Evolutionary conservation across 176 grass and related monocot genomes (phyloP).

Genomic region (Metroxylon sagu): DNA sequence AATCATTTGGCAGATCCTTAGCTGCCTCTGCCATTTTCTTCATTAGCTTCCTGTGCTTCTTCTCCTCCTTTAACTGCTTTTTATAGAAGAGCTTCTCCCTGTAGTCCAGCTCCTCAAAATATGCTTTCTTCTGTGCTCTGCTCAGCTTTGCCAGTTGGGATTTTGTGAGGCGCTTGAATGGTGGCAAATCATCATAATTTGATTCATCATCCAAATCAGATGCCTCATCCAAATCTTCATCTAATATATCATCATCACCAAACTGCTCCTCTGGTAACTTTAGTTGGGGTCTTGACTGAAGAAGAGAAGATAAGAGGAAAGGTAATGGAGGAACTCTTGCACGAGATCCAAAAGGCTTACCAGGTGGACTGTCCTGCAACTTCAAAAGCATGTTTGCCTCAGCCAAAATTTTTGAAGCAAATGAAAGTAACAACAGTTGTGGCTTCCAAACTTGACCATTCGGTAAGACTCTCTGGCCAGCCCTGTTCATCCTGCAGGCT

Average conservation of each 20-base stretch:
- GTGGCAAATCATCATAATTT: slow-evolving; percentile 87
- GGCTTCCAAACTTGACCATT: slow-evolving; percentile 97
- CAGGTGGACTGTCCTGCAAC: slow-evolving; percentile 55
- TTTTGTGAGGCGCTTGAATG: slow-evolving; percentile 81
- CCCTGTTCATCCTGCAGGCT: slow-evolving; percentile 78
- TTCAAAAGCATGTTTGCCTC: slow-evolving; percentile 86
- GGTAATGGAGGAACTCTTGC: slow-evolving; percentile 66
- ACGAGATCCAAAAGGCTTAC: slow-evolving; percentile 37
- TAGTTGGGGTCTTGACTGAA: slow-evolving; percentile 53
- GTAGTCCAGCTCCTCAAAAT: slow-evolving; percentile 88
- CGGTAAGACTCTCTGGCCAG: slow-evolving; percentile 79
- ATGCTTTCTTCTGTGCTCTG: slow-evolving; percentile 67
- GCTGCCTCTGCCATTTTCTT: slow-evolving; percentile 71
- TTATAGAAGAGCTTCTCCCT: slow-evolving; percentile 74
- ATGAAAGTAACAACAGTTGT: slow-evolving; percentile 76
- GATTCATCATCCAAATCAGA: slow-evolving; percentile 75
- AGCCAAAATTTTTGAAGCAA: slow-evolving; percentile 89
- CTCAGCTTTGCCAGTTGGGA: slow-evolving; percentile 60
- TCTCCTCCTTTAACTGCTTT: slow-evolving; percentile 87
- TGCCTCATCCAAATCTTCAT: slow-evolving; percentile 49
- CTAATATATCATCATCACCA: slow-evolving; percentile 62
- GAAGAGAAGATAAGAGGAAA: slow-evolving; percentile 84
- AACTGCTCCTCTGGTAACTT: slow-evolving; percentile 79
- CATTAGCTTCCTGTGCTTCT: slow-evolving; percentile 39
- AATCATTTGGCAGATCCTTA: slow-evolving; percentile 29